Conservation (phyloP, 306 rosid species). For the Acmispon strigosus region DNA sequence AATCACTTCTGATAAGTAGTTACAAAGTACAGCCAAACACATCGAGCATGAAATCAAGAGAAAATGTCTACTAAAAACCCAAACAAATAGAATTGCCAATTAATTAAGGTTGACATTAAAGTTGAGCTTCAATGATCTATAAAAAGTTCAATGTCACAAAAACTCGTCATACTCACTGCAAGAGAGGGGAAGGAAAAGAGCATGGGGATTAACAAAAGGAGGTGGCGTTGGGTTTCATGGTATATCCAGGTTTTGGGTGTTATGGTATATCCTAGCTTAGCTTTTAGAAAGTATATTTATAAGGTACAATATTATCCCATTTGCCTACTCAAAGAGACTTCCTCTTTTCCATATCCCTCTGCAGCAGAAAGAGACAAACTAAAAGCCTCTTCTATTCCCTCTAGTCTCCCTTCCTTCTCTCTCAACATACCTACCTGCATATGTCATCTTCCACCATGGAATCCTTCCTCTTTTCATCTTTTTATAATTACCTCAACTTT, state of each 20-base stretch:
- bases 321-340: conserved; percentile 69
- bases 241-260: conserved; percentile 49
- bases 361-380: conserved; percentile 65
- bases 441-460: conserved; percentile 83
- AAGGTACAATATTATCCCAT: conserved; percentile 72
- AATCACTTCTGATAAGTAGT: no score
- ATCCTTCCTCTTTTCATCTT: conserved; percentile 51
- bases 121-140: conserved; percentile 11
- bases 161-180: conserved; percentile 31
- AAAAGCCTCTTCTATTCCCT: conserved; percentile 67
- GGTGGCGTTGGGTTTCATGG: conserved; percentile 48
- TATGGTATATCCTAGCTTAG: conserved; percentile 51
- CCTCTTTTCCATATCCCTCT: conserved; percentile 37
- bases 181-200: conserved; percentile 27
- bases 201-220: conserved; percentile 89
- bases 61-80: no score
- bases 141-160: conserved; percentile 34
- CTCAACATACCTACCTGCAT: conserved; percentile 45
- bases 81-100: not conserved
- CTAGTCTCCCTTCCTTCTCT: conserved; percentile 28
- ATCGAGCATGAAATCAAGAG: no score
- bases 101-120: conserved; percentile 1
- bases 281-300: conserved; percentile 82
- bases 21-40: no score
- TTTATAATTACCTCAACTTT: conserved; percentile 52